Evolutionary conservation across 768 basidiomycete genomes (phyloP).

Genomic region (Kwoniella pini): DNA sequence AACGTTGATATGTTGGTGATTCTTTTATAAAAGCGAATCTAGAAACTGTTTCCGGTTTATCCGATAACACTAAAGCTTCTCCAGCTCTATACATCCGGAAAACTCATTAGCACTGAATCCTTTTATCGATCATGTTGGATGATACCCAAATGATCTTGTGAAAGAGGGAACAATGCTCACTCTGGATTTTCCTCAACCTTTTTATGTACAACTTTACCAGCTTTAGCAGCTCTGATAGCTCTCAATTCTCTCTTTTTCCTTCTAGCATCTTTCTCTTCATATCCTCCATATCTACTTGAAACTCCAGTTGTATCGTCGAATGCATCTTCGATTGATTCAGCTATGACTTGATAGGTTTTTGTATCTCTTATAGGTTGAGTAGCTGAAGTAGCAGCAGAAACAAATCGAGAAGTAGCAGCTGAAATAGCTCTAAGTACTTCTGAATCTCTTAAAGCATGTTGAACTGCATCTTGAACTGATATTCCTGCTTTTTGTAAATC

Average conservation of each 20-base stretch:
- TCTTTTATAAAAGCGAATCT: constrained; percentile 36
- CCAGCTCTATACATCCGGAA: constrained; percentile 71
- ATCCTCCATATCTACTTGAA: constrained; percentile 74
- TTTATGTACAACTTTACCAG: constrained; percentile 63
- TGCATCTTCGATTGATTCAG: constrained; percentile 86
- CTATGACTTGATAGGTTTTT: constrained; percentile 84
- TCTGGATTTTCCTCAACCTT: constrained; percentile 73
- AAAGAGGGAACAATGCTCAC: too few species aligned
- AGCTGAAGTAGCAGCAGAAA: constrained; percentile 77
- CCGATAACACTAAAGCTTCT: constrained; percentile 70
- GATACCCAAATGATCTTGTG: too few species aligned
- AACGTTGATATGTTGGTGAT: constrained; percentile 44
- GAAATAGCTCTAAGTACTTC: constrained; percentile 93
- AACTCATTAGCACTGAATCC: too few species aligned
- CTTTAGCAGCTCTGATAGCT: constrained; percentile 74
- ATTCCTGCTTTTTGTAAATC: constrained; percentile 80
- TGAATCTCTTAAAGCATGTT: constrained; percentile 85
- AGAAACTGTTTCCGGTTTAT: constrained; percentile 33
- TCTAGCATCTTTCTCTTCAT: constrained; percentile 90
- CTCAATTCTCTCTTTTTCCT: constrained; percentile 75
- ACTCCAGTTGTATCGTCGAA: constrained; percentile 81
- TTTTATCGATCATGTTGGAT: too few species aligned
- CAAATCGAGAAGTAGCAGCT: constrained; percentile 79
- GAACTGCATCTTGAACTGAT: constrained; percentile 75
- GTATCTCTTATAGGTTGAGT: constrained; percentile 98